Percentiles rank a stretch among this genome's conserved stretches.
These are phyloP conservation scores for Diospyros lotus DNA, from an alignment of 148 eudicot genomes.

Conservation along the genomic window DNA sequence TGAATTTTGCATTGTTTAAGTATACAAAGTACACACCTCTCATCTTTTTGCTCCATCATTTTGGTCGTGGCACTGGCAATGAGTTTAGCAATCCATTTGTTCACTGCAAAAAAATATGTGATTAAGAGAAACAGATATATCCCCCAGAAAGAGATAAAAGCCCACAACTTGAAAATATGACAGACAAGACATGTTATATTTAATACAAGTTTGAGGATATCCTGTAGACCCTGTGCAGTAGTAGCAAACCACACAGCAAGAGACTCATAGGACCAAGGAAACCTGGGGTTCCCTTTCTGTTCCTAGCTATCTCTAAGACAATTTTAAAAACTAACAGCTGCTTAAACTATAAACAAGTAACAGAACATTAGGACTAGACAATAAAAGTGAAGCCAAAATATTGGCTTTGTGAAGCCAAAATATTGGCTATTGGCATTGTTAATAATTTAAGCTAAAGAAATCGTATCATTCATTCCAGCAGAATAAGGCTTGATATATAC, in stretches of 20 bases:
- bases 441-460: too few species aligned
- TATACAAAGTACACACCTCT: slow-evolving; percentile 44
- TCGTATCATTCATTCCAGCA: too few species aligned
- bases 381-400: neutral
- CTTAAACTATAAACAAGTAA: neutral
- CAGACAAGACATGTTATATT: neutral
- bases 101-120: slow-evolving; percentile 40
- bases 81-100: slow-evolving; percentile 83
- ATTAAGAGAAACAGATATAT: neutral
- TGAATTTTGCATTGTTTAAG: neutral
- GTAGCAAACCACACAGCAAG: neutral
- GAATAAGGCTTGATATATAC: too few species aligned
- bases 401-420: neutral
- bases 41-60: slow-evolving; percentile 98
- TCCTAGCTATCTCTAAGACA: neutral
- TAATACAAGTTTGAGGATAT: neutral
- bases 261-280: neutral
- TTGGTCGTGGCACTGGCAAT: slow-evolving; percentile 81
- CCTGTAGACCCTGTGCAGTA: neutral
- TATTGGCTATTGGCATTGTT: too few species aligned
- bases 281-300: neutral
- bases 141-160: neutral
- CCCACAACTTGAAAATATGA: neutral
- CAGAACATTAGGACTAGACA: neutral
- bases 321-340: neutral